Percentiles rank a stretch among this genome's conserved stretches.
These are phyloP conservation scores for Aspergillus sp. DNA, from an alignment of 2,329 filamentous ascomycete species.

Conservation along the genomic window DNA sequence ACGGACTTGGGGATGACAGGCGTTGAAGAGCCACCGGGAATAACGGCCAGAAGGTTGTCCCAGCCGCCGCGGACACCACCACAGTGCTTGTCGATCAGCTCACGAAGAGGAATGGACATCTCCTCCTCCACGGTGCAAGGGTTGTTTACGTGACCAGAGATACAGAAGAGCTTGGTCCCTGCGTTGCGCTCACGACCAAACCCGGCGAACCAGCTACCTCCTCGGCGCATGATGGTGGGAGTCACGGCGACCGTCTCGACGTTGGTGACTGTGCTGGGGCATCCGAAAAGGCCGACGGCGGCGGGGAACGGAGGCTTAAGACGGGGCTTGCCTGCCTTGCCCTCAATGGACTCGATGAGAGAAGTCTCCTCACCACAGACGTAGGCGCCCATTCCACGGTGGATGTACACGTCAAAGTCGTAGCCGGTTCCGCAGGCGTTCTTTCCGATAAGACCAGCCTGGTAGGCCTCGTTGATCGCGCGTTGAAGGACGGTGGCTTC, in stretches of 20 bases:
- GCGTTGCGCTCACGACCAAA: constrained; percentile 97
- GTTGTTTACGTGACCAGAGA: constrained; percentile 98
- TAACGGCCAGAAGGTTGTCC: constrained; percentile 95
- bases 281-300: constrained; percentile 95
- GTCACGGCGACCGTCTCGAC: constrained; percentile 96
- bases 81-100: constrained; percentile 98
- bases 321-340: constrained; percentile 97
- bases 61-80: constrained; percentile 95
- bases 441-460: constrained; percentile 93
- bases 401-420: constrained; percentile 96
- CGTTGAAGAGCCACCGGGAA: constrained; percentile 95
- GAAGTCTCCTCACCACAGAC: constrained; percentile 98
- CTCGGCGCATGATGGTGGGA: constrained; percentile 92
- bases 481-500: constrained; percentile 92
- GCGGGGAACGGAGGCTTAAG: constrained; percentile 99
- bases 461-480: constrained; percentile 97
- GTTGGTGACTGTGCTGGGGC: constrained; percentile 96
- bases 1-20: constrained; percentile 88
- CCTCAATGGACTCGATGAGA: constrained; percentile 95
- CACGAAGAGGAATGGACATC: constrained; percentile 95
- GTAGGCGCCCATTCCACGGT: constrained; percentile 96
- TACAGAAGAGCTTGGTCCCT: constrained; percentile 97
- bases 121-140: constrained; percentile 98
- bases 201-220: constrained; percentile 86
- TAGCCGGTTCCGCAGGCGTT: constrained; percentile 97